Evolutionary conservation across 2,329 filamentous ascomycete species (phyloP), one percentile per base, ranked within the genome.

Genomic region (Apiospora sp.): DNA sequence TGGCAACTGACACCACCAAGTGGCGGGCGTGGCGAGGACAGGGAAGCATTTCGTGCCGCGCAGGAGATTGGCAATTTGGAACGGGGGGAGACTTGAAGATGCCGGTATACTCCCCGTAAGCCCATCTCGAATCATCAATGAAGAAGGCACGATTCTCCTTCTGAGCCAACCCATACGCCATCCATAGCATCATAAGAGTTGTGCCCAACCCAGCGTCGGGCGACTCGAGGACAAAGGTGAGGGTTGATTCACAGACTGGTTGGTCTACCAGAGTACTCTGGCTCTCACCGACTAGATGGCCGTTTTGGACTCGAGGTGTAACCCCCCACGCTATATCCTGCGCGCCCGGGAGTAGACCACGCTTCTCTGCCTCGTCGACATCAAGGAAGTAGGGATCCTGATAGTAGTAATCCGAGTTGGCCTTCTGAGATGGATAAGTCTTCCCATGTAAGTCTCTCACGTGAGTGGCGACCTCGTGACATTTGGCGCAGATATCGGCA

Each of bases 91-190:
- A 83, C 67, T 89, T 84, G 82, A 97, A 97, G 77, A 93, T 94
- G 69, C 90, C 87, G 0, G 87, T 87, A 79, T 94, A 97, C 70
- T 87, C 86, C 13, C 94, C 94, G 77, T 96, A 96, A 1, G 92
- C 91, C 92, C 95, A 97, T 75, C 92, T 88, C 8, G 92, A 90
- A 82, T 97, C 94, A 77, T 97, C 94, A 74, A 97, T 86, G 83
- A 97, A 97, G 82, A 97, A 97, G 0, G 90, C 87, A 34, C 94
- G 87, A 19, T 89, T 89, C 80, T 97, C 93, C 73, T 91, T 88
- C 79, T 92, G 87, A 2, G 94, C 94, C 71, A 97, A 83, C 4
- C 93, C 93, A 79, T 96, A 97, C 37, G 94, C 92, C 77, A 92
- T 92, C 94, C 94, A 98, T 72, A 97, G 80, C 78, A 92, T 88